A percentile compares a stretch with the other conserved stretches of the same genome.
These are phyloP conservation scores for Salvia miltiorrhiza DNA, from an alignment of 257 asterid genomes.

Conservation along the genomic window DNA sequence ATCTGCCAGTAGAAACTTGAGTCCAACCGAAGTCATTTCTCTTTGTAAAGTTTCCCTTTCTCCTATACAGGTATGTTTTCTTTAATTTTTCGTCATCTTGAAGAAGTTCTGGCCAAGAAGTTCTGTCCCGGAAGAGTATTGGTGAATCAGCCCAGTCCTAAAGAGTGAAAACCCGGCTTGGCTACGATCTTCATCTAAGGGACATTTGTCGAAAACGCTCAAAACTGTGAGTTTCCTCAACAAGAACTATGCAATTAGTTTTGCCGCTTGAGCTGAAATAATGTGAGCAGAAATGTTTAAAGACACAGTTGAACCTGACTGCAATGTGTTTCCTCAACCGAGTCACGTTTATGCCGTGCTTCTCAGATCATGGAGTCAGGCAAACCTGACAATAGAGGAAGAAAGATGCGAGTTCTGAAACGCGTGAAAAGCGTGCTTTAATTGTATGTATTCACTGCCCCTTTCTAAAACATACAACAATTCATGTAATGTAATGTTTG, in stretches of 20 bases:
- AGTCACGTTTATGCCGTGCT: background rate
- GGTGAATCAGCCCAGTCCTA: conserved; percentile 23
- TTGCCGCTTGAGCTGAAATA: background rate
- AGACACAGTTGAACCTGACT: background rate
- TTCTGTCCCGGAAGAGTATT: conserved; percentile 35
- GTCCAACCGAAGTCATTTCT: background rate
- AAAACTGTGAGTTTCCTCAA: background rate
- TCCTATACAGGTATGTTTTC: conserved; percentile 49
- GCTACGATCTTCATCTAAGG: background rate
- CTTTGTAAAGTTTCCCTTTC: background rate
- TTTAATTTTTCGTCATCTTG: conserved; percentile 46
- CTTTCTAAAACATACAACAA: background rate
- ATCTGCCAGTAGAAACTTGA: background rate
- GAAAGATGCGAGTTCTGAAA: background rate
- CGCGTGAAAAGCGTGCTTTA: background rate
- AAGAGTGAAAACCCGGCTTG: background rate
- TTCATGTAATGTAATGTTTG: background rate
- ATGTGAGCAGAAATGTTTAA: background rate
- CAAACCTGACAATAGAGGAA: background rate
- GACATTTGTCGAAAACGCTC: background rate
- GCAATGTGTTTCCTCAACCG: background rate
- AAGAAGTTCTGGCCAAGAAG: conserved; percentile 42
- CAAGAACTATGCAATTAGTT: background rate
- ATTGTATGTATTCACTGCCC: background rate
- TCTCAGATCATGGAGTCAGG: background rate